These are phyloP conservation scores for Exidia glandulosa DNA, from an alignment of 768 basidiomycete species.

Conservation along the genomic window DNA sequence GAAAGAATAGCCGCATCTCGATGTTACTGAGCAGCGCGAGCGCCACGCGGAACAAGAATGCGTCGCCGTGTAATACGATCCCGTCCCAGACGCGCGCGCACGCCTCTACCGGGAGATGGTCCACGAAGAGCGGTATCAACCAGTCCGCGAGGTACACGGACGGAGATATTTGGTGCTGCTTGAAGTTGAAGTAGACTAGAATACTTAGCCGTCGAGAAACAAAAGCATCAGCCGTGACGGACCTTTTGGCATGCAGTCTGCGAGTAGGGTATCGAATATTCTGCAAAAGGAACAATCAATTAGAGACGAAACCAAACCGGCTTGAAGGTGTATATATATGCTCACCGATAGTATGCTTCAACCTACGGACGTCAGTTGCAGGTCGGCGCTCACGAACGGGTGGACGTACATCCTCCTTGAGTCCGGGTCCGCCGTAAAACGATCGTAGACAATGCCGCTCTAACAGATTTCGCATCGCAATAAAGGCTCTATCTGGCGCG, in stretches of 20 bases:
- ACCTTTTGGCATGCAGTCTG: slow-evolving; percentile 93
- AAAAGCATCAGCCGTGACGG: slow-evolving; percentile 16
- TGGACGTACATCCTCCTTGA: slow-evolving; percentile 67
- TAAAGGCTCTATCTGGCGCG: slow-evolving; percentile 59
- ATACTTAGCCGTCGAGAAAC: background rate
- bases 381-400: background rate
- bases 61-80: slow-evolving; percentile 75
- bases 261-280: slow-evolving; percentile 85
- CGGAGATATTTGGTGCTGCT: slow-evolving; percentile 85
- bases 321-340: too few species aligned
- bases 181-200: slow-evolving; percentile 87
- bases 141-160: slow-evolving; percentile 74
- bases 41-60: slow-evolving; percentile 77
- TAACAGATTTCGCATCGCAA: slow-evolving; percentile 75
- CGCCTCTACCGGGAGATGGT: slow-evolving; percentile 85
- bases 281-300: slow-evolving; percentile 35
- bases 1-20: slow-evolving; percentile 82
- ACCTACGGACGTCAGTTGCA: slow-evolving; percentile 36
- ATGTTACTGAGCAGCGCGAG: slow-evolving; percentile 75
- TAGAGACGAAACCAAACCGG: too few species aligned
- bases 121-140: slow-evolving; percentile 69
- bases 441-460: slow-evolving; percentile 77
- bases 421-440: slow-evolving; percentile 63
- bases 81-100: slow-evolving; percentile 88
- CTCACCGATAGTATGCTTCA: slow-evolving; percentile 82